Evolutionary conservation across 108 stramenopile genomes (phyloP).

Genomic region (Nannochloropsis gaditana): DNA sequence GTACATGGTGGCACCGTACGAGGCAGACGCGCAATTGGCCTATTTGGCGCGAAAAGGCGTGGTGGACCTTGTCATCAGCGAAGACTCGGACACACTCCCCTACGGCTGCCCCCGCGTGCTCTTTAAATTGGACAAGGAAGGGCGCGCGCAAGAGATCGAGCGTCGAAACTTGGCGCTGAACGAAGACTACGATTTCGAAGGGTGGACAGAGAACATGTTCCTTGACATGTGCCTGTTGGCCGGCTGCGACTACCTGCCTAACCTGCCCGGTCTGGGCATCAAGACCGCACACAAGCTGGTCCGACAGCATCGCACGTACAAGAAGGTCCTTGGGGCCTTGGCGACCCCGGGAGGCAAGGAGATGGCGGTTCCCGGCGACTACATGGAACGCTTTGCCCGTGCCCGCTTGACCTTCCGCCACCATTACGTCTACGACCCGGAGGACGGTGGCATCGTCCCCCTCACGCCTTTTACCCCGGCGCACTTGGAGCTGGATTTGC

Average conservation of each 20-base stretch:
- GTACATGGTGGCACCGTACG: conserved; percentile 90
- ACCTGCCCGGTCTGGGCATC: conserved; percentile 76
- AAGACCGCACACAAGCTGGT: conserved; percentile 69
- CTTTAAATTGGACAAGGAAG: conserved; percentile 71
- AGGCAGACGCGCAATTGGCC: conserved; percentile 95
- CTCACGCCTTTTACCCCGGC: background rate
- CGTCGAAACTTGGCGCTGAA: conserved; percentile 51
- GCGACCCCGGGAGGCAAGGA: conserved; percentile 31
- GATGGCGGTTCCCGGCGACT: conserved; percentile 57
- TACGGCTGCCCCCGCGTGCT: conserved; percentile 67
- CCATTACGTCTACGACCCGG: conserved; percentile 63
- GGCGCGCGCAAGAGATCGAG: conserved; percentile 62
- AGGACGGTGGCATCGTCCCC: background rate
- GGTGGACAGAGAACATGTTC: conserved; percentile 79
- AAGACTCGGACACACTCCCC: conserved; percentile 88
- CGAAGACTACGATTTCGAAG: conserved; percentile 52
- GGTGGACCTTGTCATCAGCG: conserved; percentile 83
- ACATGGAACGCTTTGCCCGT: conserved; percentile 64
- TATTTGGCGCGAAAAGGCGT: conserved; percentile 60
- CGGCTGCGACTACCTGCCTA: conserved; percentile 88
- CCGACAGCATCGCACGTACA: conserved; percentile 58
- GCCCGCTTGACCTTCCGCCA: conserved; percentile 83
- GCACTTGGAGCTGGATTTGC: background rate
- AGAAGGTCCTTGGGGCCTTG: conserved; percentile 60
- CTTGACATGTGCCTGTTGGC: conserved; percentile 77